Base-by-base conservation (phyloP, 768 basidiomycete species). In the Pleurotus eryngii region DNA sequence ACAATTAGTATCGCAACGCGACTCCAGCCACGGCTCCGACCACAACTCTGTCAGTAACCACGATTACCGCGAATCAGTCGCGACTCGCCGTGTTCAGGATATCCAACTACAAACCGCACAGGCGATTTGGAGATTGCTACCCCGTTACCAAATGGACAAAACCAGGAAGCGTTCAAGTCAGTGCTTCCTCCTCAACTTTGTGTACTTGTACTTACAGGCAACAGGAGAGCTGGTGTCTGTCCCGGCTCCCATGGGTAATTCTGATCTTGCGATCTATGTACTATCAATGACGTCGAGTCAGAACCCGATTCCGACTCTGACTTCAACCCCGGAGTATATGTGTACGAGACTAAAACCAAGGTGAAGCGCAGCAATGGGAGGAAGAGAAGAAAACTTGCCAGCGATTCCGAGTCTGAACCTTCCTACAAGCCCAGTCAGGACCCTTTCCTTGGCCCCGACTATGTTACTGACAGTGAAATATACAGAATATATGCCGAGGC, bases 271-370 rank as follows among this genome's bases (percentile, higher is more conserved):
- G 30, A 35, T 9, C 30, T 5, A 20, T n/a, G 27, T 7, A 38
- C 15, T 30, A 30, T 14, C 11, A 27, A 26, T 39, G 22, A 24
- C n/a, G 11, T 9, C 46, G 30, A 55, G 17, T 47, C 60, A 76
- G 80, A 79, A 51, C 59, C 65, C 2, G 80, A 82, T 62, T 77
- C 79, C 0, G 81, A 83, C 62, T 72, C 78, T 30, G 80, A 82
- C 48, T 83, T 83, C 61, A 73, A 71, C 24, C 70, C 79, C 3
- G 77, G 78, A 1, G 58, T 64, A 5, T 75, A 74, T 58, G 55
- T 75, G 4, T 69, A 68, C 20, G 72, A 76, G 58, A 51, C 59
- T 3, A 64, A 57, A 43, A 64, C 56, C 48, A 75, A 65, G 56
- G 56, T 50, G 74, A 71, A 56, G 63, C 67, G 49, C 26, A 40